Conservation (phyloP, 2,329 filamentous ascomycete species). For the Penicillium sp. region DNA sequence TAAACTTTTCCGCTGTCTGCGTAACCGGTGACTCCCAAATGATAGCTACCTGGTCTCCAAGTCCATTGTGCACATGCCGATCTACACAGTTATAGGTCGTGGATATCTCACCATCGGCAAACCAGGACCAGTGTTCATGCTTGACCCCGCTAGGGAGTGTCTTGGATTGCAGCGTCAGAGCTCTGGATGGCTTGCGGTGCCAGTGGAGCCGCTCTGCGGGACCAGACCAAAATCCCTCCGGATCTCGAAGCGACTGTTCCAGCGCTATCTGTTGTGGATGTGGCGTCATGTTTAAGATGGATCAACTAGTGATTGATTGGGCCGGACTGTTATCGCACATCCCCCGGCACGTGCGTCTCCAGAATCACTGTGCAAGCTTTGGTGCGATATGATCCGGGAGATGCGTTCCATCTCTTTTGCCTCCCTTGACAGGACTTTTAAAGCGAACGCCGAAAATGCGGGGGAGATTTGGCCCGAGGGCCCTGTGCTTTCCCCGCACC, state of each 20-base stretch:
- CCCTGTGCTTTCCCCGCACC: slow-evolving; percentile 29
- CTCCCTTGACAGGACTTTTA: neutral
- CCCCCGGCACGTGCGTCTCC: neutral
- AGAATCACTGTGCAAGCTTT: neutral
- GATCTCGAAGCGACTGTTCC: slow-evolving; percentile 62
- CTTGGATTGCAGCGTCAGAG: slow-evolving; percentile 63
- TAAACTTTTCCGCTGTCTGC: slow-evolving; percentile 67
- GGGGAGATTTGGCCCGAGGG: slow-evolving; percentile 1
- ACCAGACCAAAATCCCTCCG: slow-evolving; percentile 71
- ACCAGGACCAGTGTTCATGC: slow-evolving; percentile 86
- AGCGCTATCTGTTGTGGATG: slow-evolving; percentile 54
- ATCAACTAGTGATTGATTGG: neutral
- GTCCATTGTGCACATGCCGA: slow-evolving; percentile 78
- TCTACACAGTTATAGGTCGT: slow-evolving; percentile 92
- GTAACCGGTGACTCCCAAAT: slow-evolving; percentile 88
- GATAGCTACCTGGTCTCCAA: slow-evolving; percentile 72
- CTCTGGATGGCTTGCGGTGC: slow-evolving; percentile 71
- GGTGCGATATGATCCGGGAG: slow-evolving; percentile 2
- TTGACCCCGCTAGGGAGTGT: slow-evolving; percentile 59
- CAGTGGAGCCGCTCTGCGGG: slow-evolving; percentile 77
- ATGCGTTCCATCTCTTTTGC: neutral
- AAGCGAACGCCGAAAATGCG: slow-evolving; percentile 4
- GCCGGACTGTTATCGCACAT: neutral
- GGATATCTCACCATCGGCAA: slow-evolving; percentile 81
- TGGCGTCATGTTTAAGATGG: slow-evolving; percentile 18